A percentile compares a stretch with the other conserved stretches of the same genome.
These are phyloP conservation scores for Capsicum baccatum DNA, from an alignment of 257 asterid genomes.

Conservation along the genomic window DNA sequence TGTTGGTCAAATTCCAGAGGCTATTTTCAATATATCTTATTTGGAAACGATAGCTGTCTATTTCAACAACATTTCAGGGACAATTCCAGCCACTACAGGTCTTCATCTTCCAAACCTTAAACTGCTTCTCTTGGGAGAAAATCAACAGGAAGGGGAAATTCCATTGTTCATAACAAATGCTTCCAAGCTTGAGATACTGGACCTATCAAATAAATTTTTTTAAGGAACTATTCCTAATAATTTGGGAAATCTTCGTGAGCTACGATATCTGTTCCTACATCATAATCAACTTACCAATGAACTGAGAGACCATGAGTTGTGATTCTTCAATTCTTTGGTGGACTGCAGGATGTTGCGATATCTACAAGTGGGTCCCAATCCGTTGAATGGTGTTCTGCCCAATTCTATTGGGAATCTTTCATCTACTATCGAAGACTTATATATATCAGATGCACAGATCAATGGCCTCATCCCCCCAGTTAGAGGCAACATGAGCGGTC, in stretches of 20 bases:
- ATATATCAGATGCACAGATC: slow-evolving; percentile 28
- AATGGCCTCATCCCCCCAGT: slow-evolving; percentile 40
- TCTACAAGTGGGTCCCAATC: slow-evolving; percentile 35
- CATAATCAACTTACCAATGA: slow-evolving; percentile 34
- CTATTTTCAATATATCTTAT: slow-evolving; percentile 45
- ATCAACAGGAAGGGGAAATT: slow-evolving; percentile 38
- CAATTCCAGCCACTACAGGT: slow-evolving; percentile 33
- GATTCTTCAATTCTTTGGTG: slow-evolving; percentile 40
- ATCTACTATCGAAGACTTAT: slow-evolving; percentile 34
- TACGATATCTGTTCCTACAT: slow-evolving; percentile 28
- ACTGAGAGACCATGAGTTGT: slow-evolving; percentile 27
- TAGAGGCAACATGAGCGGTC: slow-evolving; percentile 44
- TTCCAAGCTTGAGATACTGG: background rate
- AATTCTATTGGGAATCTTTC: slow-evolving; percentile 43
- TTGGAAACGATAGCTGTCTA: slow-evolving; percentile 30
- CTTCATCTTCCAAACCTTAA: slow-evolving; percentile 40
- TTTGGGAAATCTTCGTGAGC: slow-evolving; percentile 41
- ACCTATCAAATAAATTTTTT: slow-evolving; percentile 31
- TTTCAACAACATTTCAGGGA: slow-evolving; percentile 35
- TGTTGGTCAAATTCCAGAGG: slow-evolving; percentile 43
- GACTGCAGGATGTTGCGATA: slow-evolving; percentile 38
- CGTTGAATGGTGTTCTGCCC: slow-evolving; percentile 41
- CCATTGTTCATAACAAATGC: slow-evolving; percentile 39
- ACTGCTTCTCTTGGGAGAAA: slow-evolving; percentile 26
- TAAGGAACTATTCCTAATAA: slow-evolving; percentile 40